phyloP scores from a whole-genome alignment of 495 filamentous ascomycete species.

The Penicillium odoratum region DNA sequence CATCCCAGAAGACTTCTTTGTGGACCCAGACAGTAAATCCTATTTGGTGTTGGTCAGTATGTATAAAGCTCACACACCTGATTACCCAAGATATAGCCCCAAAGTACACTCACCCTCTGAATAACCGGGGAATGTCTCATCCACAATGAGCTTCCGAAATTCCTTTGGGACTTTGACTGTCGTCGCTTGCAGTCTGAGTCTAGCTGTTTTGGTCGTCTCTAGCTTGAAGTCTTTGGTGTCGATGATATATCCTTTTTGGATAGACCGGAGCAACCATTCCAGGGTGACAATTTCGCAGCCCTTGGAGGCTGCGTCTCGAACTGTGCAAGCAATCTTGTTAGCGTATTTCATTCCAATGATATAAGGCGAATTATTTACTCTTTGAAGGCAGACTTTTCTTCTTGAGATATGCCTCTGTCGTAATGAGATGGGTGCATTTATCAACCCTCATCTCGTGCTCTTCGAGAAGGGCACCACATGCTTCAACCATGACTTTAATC shows the following conservation, averaged over 20 bases:
- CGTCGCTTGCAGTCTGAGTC: not conserved
- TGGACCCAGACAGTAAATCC: conserved; percentile 12
- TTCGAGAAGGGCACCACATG: conserved; percentile 12
- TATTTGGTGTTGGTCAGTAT: not conserved
- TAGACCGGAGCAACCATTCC: conserved; percentile 9
- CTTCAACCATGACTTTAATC: conserved; percentile 11
- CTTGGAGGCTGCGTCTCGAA: not conserved
- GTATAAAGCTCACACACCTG: not conserved
- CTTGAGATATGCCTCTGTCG: conserved; percentile 7
- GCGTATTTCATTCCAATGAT: not conserved
- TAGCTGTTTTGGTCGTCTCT: not conserved
- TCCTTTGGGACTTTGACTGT: too few relatives aligned
- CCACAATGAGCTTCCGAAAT: conserved; percentile 5
- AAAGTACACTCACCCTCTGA: not conserved
- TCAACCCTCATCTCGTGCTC: not conserved
- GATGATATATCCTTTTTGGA: not conserved
- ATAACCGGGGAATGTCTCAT: not conserved
- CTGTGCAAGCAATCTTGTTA: conserved; percentile 4
- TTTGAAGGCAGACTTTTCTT: not conserved
- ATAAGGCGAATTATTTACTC: conserved; percentile 4
- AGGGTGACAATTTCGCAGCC: conserved; percentile 12
- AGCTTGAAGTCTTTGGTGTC: not conserved
- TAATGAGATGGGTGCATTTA: conserved; percentile 22
- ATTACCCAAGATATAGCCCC: not conserved
- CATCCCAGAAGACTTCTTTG: conserved; percentile 10